Percentiles rank a stretch among this genome's conserved stretches.
Evolutionary conservation across 106 monocot species (phyloP).

Genomic region (Dendrobium catenatum): DNA sequence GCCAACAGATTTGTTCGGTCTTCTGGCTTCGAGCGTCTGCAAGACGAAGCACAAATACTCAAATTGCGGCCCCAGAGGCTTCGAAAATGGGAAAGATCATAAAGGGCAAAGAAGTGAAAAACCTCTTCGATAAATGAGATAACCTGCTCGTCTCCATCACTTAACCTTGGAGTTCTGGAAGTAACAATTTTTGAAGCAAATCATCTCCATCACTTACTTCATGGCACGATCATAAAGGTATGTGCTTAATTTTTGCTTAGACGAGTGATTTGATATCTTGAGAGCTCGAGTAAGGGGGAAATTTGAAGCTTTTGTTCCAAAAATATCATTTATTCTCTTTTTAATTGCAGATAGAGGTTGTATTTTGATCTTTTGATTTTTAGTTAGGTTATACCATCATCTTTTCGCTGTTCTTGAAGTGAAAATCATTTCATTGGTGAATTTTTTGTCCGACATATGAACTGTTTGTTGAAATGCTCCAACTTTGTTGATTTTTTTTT

Average conservation of each 20-base stretch:
- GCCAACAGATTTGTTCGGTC: not conserved
- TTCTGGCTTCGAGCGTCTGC: not conserved
- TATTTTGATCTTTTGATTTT: too few relatives aligned
- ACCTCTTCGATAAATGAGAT: conserved; percentile 40
- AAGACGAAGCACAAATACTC: not conserved
- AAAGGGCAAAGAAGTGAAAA: not conserved
- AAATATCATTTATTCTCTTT: too few relatives aligned
- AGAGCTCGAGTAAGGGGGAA: too few relatives aligned
- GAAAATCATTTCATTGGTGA: not conserved
- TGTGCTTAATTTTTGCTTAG: not conserved
- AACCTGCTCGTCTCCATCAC: conserved; percentile 14
- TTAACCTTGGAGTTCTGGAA: conserved; percentile 47
- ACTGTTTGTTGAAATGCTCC: not conserved
- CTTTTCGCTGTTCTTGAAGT: not conserved
- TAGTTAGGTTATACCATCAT: too few relatives aligned
- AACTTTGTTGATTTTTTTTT: too few relatives aligned
- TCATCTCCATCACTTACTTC: conserved; percentile 35
- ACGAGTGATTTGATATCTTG: too few relatives aligned
- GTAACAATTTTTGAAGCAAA: conserved; percentile 35
- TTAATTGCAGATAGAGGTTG: too few relatives aligned
- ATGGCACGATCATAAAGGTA: conserved; percentile 28
- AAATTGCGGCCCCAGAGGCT: not conserved
- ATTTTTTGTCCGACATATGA: not conserved
- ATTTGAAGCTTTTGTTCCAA: too few relatives aligned
- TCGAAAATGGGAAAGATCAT: not conserved